A percentile compares a stretch with the other conserved stretches of the same genome.
These are phyloP conservation scores for Salix exigua DNA, from an alignment of 345 rosid species.

Conservation along the genomic window DNA sequence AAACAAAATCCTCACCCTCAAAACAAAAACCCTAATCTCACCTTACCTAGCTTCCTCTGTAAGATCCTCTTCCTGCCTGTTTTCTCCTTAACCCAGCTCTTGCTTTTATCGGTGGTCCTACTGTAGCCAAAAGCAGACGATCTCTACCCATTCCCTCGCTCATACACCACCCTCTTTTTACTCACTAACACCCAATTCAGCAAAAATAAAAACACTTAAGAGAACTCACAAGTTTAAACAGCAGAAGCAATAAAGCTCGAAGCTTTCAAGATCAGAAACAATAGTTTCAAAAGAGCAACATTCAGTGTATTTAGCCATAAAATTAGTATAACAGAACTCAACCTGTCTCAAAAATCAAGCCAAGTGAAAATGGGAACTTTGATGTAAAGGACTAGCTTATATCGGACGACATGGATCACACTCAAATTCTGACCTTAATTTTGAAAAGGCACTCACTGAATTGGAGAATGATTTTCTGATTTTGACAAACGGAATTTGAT, in stretches of 20 bases:
- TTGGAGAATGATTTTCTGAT: background rate
- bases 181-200: constrained; percentile 9
- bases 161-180: constrained; percentile 9
- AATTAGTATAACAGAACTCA: background rate
- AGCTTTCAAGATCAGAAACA: constrained; percentile 20
- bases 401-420: constrained; percentile 79
- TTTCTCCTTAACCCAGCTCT: constrained; percentile 82
- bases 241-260: background rate
- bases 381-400: constrained; percentile 45
- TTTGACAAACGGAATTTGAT: background rate
- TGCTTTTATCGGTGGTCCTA: constrained; percentile 81
- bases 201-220: background rate
- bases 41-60: constrained; percentile 79
- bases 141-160: constrained; percentile 72
- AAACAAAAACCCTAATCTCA: constrained; percentile 6
- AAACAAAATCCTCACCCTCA: constrained; percentile 11
- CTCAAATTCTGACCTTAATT: constrained; percentile 6
- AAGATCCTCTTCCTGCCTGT: constrained; percentile 96
- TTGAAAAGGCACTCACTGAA: background rate
- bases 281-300: background rate
- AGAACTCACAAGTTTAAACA: constrained; percentile 8
- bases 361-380: background rate
- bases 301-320: constrained; percentile 20
- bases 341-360: background rate
- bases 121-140: constrained; percentile 67